Percentiles rank a stretch among this genome's conserved stretches.
Conservation (phyloP, 345 rosid species). For the Ceriops zippeliana region DNA sequence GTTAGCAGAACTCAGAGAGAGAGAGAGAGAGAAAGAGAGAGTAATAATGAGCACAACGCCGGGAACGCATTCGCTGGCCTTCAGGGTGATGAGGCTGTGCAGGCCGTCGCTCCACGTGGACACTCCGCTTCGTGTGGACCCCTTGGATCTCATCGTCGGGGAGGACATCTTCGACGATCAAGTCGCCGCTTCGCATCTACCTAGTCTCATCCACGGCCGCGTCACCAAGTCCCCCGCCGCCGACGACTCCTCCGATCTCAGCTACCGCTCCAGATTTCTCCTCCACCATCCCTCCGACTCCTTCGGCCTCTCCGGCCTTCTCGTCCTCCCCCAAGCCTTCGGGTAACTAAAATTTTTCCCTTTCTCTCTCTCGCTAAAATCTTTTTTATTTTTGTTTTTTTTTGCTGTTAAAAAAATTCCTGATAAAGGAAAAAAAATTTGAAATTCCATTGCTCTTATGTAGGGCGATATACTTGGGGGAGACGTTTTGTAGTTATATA, state of each 20-base stretch:
- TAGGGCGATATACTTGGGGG: constrained; percentile 93
- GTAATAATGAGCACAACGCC: constrained; percentile 48
- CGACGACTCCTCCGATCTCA: constrained; percentile 58
- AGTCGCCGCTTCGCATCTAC: constrained; percentile 57
- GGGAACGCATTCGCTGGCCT: constrained; percentile 91
- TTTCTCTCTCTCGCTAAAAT: not conserved
- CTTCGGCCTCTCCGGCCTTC: constrained; percentile 89
- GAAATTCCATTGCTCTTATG: not conserved
- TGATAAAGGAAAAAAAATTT: too few relatives aligned
- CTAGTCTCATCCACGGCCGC: constrained; percentile 38
- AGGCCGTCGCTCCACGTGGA: constrained; percentile 84
- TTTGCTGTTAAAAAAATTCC: not conserved
- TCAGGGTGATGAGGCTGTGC: constrained; percentile 95
- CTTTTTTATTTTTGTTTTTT: not conserved
- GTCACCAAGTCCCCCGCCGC: constrained; percentile 26
- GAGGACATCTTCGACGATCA: constrained; percentile 91
- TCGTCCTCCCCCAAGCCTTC: constrained; percentile 94
- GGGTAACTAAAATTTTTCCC: constrained; percentile 37
- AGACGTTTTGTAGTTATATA: constrained; percentile 88
- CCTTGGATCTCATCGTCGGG: constrained; percentile 82
- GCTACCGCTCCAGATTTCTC: constrained; percentile 62
- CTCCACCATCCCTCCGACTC: constrained; percentile 69
- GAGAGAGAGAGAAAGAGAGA: not conserved
- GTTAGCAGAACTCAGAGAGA: not conserved
- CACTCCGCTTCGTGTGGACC: constrained; percentile 76